These are phyloP conservation scores for Aureobasidium sp. DNA, from an alignment of 2,329 filamentous ascomycete species.

Conservation along the genomic window DNA sequence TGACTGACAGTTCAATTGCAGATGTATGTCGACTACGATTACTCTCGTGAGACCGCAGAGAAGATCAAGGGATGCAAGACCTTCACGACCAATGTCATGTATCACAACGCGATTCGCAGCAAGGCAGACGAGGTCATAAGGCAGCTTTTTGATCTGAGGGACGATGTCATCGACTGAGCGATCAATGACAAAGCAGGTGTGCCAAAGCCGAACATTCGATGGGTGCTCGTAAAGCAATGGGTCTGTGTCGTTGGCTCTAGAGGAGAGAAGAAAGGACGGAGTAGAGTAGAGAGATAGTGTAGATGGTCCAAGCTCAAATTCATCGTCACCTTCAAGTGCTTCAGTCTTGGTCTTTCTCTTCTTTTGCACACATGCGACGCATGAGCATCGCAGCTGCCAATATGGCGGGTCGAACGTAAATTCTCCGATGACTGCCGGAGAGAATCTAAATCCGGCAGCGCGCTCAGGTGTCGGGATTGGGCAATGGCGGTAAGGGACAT, in stretches of 20 bases:
- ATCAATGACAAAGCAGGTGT: not conserved
- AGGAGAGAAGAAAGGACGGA: not conserved
- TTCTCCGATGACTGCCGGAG: not conserved
- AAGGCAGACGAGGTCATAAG: constrained; percentile 70
- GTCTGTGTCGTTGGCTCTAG: not conserved
- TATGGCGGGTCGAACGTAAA: not conserved
- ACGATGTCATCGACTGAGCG: constrained; percentile 54
- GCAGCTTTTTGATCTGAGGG: constrained; percentile 68
- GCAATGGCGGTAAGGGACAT: constrained; percentile 6
- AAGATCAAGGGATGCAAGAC: constrained; percentile 71
- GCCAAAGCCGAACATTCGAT: not conserved
- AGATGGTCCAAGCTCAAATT: not conserved
- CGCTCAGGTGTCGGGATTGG: not conserved
- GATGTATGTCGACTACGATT: constrained; percentile 80
- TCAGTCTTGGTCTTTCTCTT: not conserved
- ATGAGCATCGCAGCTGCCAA: not conserved
- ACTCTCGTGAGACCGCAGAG: constrained; percentile 65
- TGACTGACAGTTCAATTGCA: constrained; percentile 39
- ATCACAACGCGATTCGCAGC: constrained; percentile 73
- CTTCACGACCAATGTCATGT: constrained; percentile 79
- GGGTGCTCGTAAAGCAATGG: not conserved
- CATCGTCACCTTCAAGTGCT: not conserved
- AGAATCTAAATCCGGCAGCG: not conserved
- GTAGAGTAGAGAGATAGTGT: too few species aligned
- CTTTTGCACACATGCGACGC: not conserved